phyloP scores from a whole-genome alignment of 1,284 basidiomycete genomes.

The Inonotus hispidus region DNA sequence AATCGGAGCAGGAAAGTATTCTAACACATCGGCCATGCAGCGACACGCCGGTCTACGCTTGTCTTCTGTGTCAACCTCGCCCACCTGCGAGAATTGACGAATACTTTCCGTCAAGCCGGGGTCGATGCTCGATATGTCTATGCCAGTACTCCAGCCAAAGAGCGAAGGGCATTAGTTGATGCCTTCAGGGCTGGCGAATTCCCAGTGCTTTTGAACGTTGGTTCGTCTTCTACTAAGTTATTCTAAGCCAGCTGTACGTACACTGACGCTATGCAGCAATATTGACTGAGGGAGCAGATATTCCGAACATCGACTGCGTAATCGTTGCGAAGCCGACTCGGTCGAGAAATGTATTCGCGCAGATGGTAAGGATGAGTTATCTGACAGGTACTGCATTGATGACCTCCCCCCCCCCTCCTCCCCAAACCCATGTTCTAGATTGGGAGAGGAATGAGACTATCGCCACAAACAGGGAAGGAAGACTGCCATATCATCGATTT shows the following conservation, averaged over 20 bases:
- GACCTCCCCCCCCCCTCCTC: no score
- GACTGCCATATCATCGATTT: conserved; percentile 92
- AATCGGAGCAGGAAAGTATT: conserved; percentile 8
- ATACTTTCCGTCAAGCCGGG: conserved; percentile 69
- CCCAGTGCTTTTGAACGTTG: conserved; percentile 91
- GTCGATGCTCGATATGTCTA: conserved; percentile 85
- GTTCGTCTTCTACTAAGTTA: conserved; percentile 35
- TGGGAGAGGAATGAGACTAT: conserved; percentile 87
- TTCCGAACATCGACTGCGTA: conserved; percentile 90
- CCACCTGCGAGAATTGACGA: conserved; percentile 78
- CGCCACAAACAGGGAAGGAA: conserved; percentile 73
- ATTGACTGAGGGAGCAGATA: conserved; percentile 88
- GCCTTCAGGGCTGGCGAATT: conserved; percentile 71
- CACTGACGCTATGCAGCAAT: conserved; percentile 54
- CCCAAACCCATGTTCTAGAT: conserved; percentile 61
- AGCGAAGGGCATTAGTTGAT: conserved; percentile 62
- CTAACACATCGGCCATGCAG: conserved; percentile 28
- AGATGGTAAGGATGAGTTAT: conserved; percentile 65
- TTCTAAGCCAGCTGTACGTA: background rate
- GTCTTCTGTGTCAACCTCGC: conserved; percentile 87
- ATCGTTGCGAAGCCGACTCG: conserved; percentile 83
- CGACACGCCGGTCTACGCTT: conserved; percentile 75
- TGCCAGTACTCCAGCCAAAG: conserved; percentile 58
- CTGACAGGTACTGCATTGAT: background rate
- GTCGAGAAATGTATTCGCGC: conserved; percentile 85